Percentiles rank a stretch among this genome's conserved stretches.
These are phyloP conservation scores for Rhodocollybia butyracea DNA, from an alignment of 768 basidiomycete genomes.

Conservation along the genomic window DNA sequence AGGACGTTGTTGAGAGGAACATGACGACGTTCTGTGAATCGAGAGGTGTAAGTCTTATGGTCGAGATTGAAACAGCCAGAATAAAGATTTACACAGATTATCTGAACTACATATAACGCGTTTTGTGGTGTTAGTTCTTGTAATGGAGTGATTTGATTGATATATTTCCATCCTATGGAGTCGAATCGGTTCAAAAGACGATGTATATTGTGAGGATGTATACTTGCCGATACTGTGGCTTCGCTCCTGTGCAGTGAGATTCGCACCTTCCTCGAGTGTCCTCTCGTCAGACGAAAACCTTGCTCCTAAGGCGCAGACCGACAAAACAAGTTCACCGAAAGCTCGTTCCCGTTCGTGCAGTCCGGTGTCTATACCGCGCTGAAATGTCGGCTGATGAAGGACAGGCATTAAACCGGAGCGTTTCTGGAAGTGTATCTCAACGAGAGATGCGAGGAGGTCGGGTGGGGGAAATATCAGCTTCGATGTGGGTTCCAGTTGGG, in stretches of 20 bases:
- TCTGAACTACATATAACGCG: conserved; percentile 67
- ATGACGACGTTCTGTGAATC: conserved; percentile 39
- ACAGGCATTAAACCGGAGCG: conserved; percentile 59
- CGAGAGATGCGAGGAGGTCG: conserved; percentile 50
- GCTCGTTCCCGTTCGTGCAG: conserved; percentile 46
- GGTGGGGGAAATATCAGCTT: conserved; percentile 39
- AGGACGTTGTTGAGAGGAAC: conserved; percentile 45
- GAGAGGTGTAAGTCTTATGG: not conserved
- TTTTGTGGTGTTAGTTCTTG: conserved; percentile 43
- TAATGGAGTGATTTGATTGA: conserved; percentile 31
- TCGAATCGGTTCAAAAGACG: too few relatives aligned
- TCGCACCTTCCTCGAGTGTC: conserved; percentile 48
- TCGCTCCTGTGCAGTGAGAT: not conserved
- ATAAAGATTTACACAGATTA: conserved; percentile 44
- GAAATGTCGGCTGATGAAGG: conserved; percentile 72
- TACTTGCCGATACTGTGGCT: not conserved
- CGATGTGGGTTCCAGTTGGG: too few relatives aligned
- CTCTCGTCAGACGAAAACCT: conserved; percentile 59
- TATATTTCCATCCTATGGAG: conserved; percentile 3
- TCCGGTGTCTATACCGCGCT: conserved; percentile 42
- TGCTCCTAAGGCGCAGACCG: conserved; percentile 58
- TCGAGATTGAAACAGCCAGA: not conserved
- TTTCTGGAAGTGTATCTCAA: conserved; percentile 62
- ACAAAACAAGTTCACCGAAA: conserved; percentile 47
- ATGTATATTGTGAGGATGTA: too few relatives aligned